A percentile compares a stretch with the other conserved stretches of the same genome.
Conservation (phyloP, 1,139 yeast species). For the Scheffersomyces lignicola region DNA sequence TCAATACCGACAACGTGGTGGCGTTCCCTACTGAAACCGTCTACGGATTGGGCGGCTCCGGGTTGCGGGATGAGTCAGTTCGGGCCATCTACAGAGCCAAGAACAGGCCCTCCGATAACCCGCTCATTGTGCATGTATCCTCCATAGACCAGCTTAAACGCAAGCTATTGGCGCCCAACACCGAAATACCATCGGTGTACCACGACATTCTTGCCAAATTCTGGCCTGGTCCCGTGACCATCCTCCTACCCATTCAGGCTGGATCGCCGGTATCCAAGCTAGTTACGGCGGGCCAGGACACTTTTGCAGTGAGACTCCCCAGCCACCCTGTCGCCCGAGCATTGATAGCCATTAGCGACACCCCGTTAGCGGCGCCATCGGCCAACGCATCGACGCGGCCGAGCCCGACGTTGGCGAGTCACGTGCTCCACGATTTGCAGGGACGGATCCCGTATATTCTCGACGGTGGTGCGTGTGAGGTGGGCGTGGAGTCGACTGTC, state of each 20-base stretch:
- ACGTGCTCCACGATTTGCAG: slow-evolving; percentile 75
- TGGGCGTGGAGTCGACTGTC: slow-evolving; percentile 93
- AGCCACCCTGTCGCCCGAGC: slow-evolving; percentile 88
- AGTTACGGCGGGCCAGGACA: slow-evolving; percentile 84
- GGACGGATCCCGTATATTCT: slow-evolving; percentile 82
- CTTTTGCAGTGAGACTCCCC: slow-evolving; percentile 92
- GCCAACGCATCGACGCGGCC: slow-evolving; percentile 97
- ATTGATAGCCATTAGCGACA: slow-evolving; percentile 77
- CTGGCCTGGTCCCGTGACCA: slow-evolving; percentile 98
- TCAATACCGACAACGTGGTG: slow-evolving; percentile 57
- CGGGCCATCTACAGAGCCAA: slow-evolving; percentile 79
- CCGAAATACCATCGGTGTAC: slow-evolving; percentile 66
- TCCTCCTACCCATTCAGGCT: slow-evolving; percentile 65
- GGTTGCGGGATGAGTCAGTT: slow-evolving; percentile 73
- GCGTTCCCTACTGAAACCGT: slow-evolving; percentile 98
- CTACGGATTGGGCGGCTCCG: slow-evolving; percentile 91
- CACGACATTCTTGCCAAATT: slow-evolving; percentile 58
- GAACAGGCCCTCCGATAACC: slow-evolving; percentile 93
- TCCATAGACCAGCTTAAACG: slow-evolving; percentile 70
- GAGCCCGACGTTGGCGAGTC: slow-evolving; percentile 85
- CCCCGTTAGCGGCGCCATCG: slow-evolving; percentile 95
- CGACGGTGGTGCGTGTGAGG: slow-evolving; percentile 89
- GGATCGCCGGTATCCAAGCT: slow-evolving; percentile 59
- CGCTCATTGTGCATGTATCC: slow-evolving; percentile 86
- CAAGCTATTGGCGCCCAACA: slow-evolving; percentile 45